A percentile compares a stretch with the other conserved stretches of the same genome.
Conservation (phyloP, 139 green algal genomes). For the Bryopsis sp. region DNA sequence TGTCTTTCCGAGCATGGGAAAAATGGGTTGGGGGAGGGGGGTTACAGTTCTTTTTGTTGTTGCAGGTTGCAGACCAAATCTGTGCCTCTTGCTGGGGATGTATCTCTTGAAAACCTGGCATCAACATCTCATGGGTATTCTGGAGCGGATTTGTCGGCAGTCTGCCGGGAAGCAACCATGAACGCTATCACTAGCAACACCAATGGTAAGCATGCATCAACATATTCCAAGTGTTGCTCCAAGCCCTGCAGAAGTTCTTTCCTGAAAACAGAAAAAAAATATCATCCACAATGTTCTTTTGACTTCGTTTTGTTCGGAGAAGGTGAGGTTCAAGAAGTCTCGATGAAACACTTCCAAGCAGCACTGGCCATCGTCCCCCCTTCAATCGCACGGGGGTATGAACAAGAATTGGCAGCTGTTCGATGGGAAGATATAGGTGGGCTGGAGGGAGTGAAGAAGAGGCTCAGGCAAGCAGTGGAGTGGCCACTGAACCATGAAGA, state of each 20-base stretch:
- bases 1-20: background rate
- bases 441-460: slow-evolving; percentile 58
- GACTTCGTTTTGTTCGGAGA: background rate
- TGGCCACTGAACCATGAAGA: slow-evolving; percentile 66
- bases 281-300: background rate
- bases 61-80: slow-evolving; percentile 38
- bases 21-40: background rate
- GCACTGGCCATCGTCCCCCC: background rate
- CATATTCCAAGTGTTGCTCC: too few relatives aligned
- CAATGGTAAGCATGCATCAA: too few relatives aligned
- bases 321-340: background rate
- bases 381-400: background rate
- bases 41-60: background rate
- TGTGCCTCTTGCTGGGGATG: slow-evolving; percentile 42
- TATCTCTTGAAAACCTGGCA: slow-evolving; percentile 60
- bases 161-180: slow-evolving; percentile 71
- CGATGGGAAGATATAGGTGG: slow-evolving; percentile 73
- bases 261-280: too few relatives aligned
- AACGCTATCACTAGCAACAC: slow-evolving; percentile 31
- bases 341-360: background rate
- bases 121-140: slow-evolving; percentile 63
- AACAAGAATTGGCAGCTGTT: slow-evolving; percentile 21
- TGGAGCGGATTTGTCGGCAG: slow-evolving; percentile 70
- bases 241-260: slow-evolving; percentile 7
- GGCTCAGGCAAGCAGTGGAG: slow-evolving; percentile 65